These are phyloP conservation scores for Fusarium sp. DNA, from an alignment of 2,329 filamentous ascomycete species.

Conservation along the genomic window DNA sequence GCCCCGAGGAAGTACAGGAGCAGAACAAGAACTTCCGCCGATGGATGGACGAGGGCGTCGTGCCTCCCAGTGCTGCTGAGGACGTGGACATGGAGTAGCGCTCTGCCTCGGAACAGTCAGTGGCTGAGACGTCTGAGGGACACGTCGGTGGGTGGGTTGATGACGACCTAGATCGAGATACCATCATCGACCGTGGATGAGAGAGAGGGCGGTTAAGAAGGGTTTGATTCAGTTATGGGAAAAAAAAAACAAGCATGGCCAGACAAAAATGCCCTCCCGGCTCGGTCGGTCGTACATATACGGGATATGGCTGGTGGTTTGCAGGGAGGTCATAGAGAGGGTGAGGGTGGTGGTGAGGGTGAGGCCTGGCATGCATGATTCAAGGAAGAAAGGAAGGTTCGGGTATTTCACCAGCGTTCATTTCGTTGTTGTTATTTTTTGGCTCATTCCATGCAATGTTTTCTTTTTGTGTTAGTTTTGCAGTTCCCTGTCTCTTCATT, in stretches of 20 bases:
- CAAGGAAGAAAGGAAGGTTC: constrained; percentile 9
- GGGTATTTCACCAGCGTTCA: constrained; percentile 38
- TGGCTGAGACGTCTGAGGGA: constrained; percentile 9
- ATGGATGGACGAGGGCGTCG: constrained; percentile 64
- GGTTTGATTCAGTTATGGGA: background rate
- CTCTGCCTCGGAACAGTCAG: constrained; percentile 7
- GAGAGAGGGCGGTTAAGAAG: background rate
- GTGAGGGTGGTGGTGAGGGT: background rate
- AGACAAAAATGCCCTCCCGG: constrained; percentile 14
- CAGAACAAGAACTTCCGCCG: constrained; percentile 74
- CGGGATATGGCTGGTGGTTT: constrained; percentile 1
- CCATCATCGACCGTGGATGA: background rate
- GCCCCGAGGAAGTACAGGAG: constrained; percentile 80
- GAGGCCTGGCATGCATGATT: constrained; percentile 2
- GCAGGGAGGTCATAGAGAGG: background rate
- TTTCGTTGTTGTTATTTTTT: constrained; percentile 21
- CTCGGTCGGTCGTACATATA: constrained; percentile 1
- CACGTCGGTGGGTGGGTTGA: background rate
- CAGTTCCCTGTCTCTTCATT: background rate
- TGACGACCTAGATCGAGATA: background rate
- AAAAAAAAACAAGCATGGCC: constrained; percentile 16
- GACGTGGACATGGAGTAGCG: constrained; percentile 50
- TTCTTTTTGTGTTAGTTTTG: background rate
- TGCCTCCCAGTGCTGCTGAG: constrained; percentile 50
- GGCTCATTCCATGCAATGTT: background rate